Evolutionary conservation across 768 basidiomycete genomes (phyloP), one percentile per base, ranked within the genome.

Genomic region (Lentinula sp.): DNA sequence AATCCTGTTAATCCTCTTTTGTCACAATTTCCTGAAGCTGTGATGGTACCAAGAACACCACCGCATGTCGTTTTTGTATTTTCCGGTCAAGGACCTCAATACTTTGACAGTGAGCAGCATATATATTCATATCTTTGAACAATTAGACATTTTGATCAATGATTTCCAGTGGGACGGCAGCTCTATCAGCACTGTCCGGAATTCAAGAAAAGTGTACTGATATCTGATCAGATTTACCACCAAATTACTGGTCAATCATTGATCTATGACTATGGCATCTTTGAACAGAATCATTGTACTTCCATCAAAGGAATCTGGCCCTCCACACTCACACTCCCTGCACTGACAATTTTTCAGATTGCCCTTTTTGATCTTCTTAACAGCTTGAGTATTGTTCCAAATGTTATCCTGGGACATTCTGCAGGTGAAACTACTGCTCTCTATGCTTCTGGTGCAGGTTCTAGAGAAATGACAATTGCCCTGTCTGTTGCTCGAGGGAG

Each of bases 341-440:
- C 78, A 1, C 62, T 81, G 20, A 67, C 76, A 1, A 77, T 82
- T 63, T 63, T 80, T 56, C 80, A 82, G 62, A 76, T 82, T 8
- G 80, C 79, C 0, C 58, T 80, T 7, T 74, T 74, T 63, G 80
- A 82, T 52, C 70, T 77, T 6, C 65, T 81, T 0, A 62, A 61
- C 1, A 68, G 69, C 48, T 45, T 79, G n/a, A 74, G 76, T 10
- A 57, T 79, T 56, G 62, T 59, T 9, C 78, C 80, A 0, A 72
- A 78, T 49, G 66, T 68, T 3, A 66, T 80, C 13, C 48, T 81
- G 6, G 80, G 80, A 0, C 79, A 81, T 66, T 81, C 79, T 18
- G 77, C 79, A 15, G 80, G 80, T 9, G 80, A 81, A 63, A 78
- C 79, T 0, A 74, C 76, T 0, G 53, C 80, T 13, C 60, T 81